Percentiles rank a stretch among this genome's conserved stretches.
These are phyloP conservation scores for Suhomyces ambrosiae DNA, from an alignment of 1,139 yeast species.

Conservation along the genomic window DNA sequence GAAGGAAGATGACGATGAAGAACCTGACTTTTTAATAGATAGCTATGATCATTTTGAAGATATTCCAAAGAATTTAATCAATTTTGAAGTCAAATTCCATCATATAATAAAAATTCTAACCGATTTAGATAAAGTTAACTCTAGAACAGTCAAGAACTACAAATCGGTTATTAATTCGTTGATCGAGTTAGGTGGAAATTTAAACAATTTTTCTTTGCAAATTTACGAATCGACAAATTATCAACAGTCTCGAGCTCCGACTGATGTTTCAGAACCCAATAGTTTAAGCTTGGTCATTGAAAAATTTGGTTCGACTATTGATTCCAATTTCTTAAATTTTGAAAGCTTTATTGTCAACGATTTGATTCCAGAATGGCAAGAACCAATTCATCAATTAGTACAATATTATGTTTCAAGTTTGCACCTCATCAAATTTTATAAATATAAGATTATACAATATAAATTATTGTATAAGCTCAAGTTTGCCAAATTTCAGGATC, in stretches of 20 bases:
- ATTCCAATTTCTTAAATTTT: slow-evolving; percentile 42
- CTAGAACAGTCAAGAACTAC: slow-evolving; percentile 33
- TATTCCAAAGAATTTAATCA: slow-evolving; percentile 37
- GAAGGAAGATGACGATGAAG: slow-evolving; percentile 10
- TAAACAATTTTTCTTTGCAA: slow-evolving; percentile 50
- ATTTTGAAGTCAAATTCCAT: slow-evolving; percentile 39
- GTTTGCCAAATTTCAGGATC: slow-evolving; percentile 44
- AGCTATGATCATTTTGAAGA: slow-evolving; percentile 22
- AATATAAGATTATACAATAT: slow-evolving; percentile 48
- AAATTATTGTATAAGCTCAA: slow-evolving; percentile 44
- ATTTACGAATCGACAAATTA: slow-evolving; percentile 33
- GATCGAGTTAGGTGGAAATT: slow-evolving; percentile 50
- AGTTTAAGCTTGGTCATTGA: slow-evolving; percentile 41
- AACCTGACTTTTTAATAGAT: slow-evolving; percentile 11
- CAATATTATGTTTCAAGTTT: slow-evolving; percentile 44
- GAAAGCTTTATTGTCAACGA: slow-evolving; percentile 40
- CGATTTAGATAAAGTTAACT: slow-evolving; percentile 39
- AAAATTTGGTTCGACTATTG: slow-evolving; percentile 50
- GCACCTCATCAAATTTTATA: slow-evolving; percentile 46
- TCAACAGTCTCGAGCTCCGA: slow-evolving; percentile 10
- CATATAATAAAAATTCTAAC: slow-evolving; percentile 35
- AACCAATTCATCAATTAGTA: slow-evolving; percentile 44
- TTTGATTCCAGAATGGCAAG: slow-evolving; percentile 50
- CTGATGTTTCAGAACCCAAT: slow-evolving; percentile 17
- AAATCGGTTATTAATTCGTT: slow-evolving; percentile 33